A percentile compares a stretch with the other conserved stretches of the same genome.
Evolutionary conservation across 1,139 yeast species (phyloP).

Genomic region (Sugiyamaella novakii): DNA sequence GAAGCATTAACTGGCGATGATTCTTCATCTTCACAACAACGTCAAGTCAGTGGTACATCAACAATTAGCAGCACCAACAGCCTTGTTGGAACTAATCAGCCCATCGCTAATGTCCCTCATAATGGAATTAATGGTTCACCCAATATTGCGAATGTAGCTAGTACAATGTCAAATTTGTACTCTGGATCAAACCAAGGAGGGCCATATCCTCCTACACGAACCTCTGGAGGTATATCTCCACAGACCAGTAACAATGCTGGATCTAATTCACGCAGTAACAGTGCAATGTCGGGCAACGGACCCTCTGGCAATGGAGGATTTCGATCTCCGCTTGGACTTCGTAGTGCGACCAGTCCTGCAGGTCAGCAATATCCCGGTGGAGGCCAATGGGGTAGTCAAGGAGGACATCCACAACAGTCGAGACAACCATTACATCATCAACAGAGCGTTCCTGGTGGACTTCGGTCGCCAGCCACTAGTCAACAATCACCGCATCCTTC

Average conservation of each 20-base stretch:
- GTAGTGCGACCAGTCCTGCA: slow-evolving; percentile 11
- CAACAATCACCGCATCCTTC: slow-evolving; percentile 5
- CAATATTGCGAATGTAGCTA: background rate
- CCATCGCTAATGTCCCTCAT: no score
- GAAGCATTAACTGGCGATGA: slow-evolving; percentile 18
- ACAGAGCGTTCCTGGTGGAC: slow-evolving; percentile 10
- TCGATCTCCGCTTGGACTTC: slow-evolving; percentile 12
- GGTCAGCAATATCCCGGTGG: slow-evolving; percentile 13
- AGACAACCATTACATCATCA: slow-evolving; percentile 16
- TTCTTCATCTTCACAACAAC: slow-evolving; percentile 19
- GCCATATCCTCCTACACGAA: slow-evolving; percentile 9
- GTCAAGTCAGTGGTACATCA: slow-evolving; percentile 21
- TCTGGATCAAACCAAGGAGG: background rate
- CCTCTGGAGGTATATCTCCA: slow-evolving; percentile 5
- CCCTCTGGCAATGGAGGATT: slow-evolving; percentile 7
- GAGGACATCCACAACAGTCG: slow-evolving; percentile 13
- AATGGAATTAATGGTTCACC: no score
- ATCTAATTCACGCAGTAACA: slow-evolving; percentile 12
- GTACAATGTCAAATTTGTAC: slow-evolving; percentile 3
- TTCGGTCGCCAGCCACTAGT: slow-evolving; percentile 1
- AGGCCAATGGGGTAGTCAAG: slow-evolving; percentile 5
- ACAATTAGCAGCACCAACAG: slow-evolving; percentile 19
- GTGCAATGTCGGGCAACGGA: slow-evolving; percentile 15
- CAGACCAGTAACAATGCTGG: background rate
- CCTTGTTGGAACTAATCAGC: slow-evolving; percentile 12